A percentile compares a stretch with the other conserved stretches of the same genome.
These are phyloP conservation scores for Suhomyces bolitotheri DNA, from an alignment of 1,139 yeast species.

Conservation along the genomic window DNA sequence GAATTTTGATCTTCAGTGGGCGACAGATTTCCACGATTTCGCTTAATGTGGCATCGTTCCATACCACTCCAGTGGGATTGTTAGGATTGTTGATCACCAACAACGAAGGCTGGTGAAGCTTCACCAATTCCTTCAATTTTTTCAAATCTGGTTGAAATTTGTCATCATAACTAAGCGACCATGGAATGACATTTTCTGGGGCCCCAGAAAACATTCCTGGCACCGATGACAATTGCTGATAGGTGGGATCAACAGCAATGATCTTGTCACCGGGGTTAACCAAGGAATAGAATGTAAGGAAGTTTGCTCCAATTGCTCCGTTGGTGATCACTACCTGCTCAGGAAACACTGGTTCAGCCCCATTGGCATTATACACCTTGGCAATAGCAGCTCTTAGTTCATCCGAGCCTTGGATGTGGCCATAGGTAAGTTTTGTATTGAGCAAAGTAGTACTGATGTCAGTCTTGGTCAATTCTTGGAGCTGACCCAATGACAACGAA, in stretches of 20 bases:
- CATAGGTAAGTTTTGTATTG: slow-evolving; percentile 41
- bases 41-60: slow-evolving; percentile 34
- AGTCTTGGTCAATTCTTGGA: slow-evolving; percentile 27
- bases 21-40: slow-evolving; percentile 43
- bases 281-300: slow-evolving; percentile 48
- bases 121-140: slow-evolving; percentile 29
- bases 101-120: slow-evolving; percentile 39
- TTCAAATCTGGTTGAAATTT: slow-evolving; percentile 39
- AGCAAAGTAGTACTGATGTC: slow-evolving; percentile 10
- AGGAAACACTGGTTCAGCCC: slow-evolving; percentile 14
- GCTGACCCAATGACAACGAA: slow-evolving; percentile 43
- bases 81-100: slow-evolving; percentile 55
- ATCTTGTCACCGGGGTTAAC: slow-evolving; percentile 51
- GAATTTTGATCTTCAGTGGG: slow-evolving; percentile 31
- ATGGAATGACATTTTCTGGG: slow-evolving; percentile 32
- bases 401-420: slow-evolving; percentile 49
- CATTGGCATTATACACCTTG: slow-evolving; percentile 26
- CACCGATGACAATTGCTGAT: slow-evolving; percentile 54
- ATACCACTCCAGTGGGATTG: slow-evolving; percentile 55
- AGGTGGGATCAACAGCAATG: slow-evolving; percentile 52
- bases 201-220: slow-evolving; percentile 51
- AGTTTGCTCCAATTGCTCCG: slow-evolving; percentile 63
- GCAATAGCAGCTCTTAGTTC: slow-evolving; percentile 39
- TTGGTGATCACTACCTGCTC: slow-evolving; percentile 50
- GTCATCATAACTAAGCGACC: slow-evolving; percentile 34